Conservation (phyloP, 129 eudicot genomes). For the Dittrichia graveolens region DNA sequence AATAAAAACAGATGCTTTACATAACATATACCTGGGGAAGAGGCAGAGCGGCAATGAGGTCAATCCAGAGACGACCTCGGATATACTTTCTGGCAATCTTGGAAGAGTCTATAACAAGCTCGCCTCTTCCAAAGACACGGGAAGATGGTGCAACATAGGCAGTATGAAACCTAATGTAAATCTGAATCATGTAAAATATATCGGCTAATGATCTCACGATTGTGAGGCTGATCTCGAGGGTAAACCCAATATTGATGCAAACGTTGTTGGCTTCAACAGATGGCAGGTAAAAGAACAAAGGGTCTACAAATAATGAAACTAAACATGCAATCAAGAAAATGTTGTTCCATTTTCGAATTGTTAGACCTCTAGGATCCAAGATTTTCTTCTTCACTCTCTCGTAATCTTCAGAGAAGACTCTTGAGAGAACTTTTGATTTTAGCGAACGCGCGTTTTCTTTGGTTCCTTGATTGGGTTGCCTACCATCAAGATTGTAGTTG, state of each 20-base stretch:
- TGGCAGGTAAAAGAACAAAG: conserved; percentile 89
- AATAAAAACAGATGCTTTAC: conserved; percentile 1
- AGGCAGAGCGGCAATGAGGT: conserved; percentile 80
- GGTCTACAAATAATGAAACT: conserved; percentile 90
- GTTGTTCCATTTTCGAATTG: conserved; percentile 80
- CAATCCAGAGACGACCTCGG: conserved; percentile 59
- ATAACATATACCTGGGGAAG: conserved; percentile 83
- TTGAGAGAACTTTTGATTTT: conserved; percentile 80
- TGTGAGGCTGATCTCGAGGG: conserved; percentile 77
- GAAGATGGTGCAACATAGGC: conserved; percentile 99
- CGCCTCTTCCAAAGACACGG: conserved; percentile 97
- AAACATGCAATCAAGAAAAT: conserved; percentile 83
- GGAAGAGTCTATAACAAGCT: conserved; percentile 78
- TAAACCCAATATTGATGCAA: conserved; percentile 60
- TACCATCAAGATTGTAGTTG: conserved; percentile 66
- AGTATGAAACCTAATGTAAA: conserved; percentile 68
- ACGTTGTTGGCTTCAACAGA: conserved; percentile 38
- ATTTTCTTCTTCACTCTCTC: conserved; percentile 78
- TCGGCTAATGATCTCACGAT: conserved; percentile 73
- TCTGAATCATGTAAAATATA: conserved; percentile 72
- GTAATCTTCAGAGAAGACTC: conserved; percentile 95
- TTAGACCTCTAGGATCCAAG: conserved; percentile 82
- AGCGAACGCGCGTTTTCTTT: conserved; percentile 42
- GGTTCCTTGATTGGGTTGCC: conserved; percentile 42
- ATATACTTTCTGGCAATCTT: conserved; percentile 67